Conservation (phyloP, 2,329 filamentous ascomycete species). For the Aspergillus ustus region DNA sequence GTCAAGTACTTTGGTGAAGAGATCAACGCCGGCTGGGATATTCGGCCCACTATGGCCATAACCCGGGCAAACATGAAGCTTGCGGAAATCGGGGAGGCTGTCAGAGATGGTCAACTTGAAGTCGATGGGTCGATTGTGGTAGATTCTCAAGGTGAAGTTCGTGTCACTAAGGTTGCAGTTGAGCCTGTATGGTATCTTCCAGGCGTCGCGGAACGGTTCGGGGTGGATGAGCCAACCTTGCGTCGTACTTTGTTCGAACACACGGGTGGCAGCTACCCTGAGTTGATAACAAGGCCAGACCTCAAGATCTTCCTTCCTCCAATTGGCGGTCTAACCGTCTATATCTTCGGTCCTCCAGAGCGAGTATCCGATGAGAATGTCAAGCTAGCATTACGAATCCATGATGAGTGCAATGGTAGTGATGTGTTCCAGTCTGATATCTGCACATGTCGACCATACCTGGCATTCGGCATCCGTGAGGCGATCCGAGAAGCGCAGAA, state of each 20-base stretch:
- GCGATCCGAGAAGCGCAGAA: constrained; percentile 96
- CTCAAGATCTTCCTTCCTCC: constrained; percentile 96
- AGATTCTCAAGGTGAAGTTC: constrained; percentile 82
- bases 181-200: constrained; percentile 92
- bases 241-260: constrained; percentile 90
- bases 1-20: constrained; percentile 79
- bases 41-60: constrained; percentile 87
- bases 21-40: constrained; percentile 73
- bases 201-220: constrained; percentile 88
- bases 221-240: constrained; percentile 85
- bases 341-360: constrained; percentile 93
- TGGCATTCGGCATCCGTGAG: constrained; percentile 96
- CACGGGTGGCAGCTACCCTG: constrained; percentile 93
- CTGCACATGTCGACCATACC: constrained; percentile 88
- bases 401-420: constrained; percentile 90
- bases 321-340: constrained; percentile 93
- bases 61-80: constrained; percentile 95
- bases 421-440: constrained; percentile 99
- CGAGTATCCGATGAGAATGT: constrained; percentile 89
- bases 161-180: constrained; percentile 95
- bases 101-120: constrained; percentile 74
- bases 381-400: constrained; percentile 81
- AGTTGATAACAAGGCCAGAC: constrained; percentile 91
- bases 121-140: constrained; percentile 89
- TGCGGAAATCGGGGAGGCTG: constrained; percentile 90